Conservation (phyloP, 2,329 filamentous ascomycete genomes). For the Keithomyces neogunnii region DNA sequence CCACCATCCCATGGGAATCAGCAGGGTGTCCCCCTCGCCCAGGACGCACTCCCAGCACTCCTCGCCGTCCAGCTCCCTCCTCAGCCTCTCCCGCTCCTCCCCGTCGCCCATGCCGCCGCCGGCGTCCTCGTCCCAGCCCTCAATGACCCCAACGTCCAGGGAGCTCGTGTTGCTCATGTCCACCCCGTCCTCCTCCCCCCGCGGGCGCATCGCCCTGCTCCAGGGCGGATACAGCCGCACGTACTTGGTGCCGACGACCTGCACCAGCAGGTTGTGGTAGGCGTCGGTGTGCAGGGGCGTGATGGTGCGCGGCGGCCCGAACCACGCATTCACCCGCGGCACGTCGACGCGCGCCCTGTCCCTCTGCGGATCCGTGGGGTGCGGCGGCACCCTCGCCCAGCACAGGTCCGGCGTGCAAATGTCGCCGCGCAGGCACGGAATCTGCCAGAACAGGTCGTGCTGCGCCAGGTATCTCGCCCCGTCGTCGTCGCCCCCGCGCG, state of each 20-base stretch:
- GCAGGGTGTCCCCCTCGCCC: constrained; percentile 72
- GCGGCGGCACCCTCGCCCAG: constrained; percentile 59
- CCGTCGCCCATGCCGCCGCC: constrained; percentile 14
- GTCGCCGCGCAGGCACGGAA: constrained; percentile 67
- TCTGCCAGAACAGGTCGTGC: constrained; percentile 76
- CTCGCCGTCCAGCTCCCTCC: constrained; percentile 44
- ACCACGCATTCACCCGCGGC: constrained; percentile 82
- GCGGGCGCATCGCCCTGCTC: constrained; percentile 52
- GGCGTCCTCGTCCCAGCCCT: constrained; percentile 45
- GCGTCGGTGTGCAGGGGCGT: constrained; percentile 91
- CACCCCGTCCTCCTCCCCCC: constrained; percentile 58
- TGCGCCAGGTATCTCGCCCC: constrained; percentile 78
- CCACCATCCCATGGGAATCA: constrained; percentile 95
- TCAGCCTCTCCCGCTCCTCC: constrained; percentile 30
- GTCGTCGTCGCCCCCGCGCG: not conserved
- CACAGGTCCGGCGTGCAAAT: constrained; percentile 78
- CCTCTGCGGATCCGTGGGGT: constrained; percentile 29
- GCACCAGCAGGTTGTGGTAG: constrained; percentile 85
- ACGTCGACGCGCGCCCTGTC: constrained; percentile 38
- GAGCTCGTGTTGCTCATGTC: constrained; percentile 88
- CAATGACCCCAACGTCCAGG: constrained; percentile 65
- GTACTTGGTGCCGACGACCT: constrained; percentile 87
- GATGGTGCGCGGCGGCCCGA: constrained; percentile 79
- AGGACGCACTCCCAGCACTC: constrained; percentile 71
- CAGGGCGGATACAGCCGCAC: constrained; percentile 74